Evolutionary conservation across 75 land plant species (phyloP).

Genomic region (Larix kaempferi): DNA sequence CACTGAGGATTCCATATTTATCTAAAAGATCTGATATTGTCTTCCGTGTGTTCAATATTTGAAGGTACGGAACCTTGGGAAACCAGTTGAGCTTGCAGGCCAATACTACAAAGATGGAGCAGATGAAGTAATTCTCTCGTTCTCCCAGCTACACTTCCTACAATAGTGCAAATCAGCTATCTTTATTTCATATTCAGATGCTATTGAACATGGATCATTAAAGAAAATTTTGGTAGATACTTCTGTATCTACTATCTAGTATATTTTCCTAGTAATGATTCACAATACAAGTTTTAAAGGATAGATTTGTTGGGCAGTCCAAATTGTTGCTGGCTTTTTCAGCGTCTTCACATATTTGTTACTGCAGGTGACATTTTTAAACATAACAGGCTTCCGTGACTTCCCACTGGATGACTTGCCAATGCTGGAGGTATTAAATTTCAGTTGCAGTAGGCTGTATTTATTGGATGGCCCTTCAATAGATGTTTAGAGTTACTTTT

Average conservation of each 20-base stretch:
- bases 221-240: background rate
- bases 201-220: background rate
- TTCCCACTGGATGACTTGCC: slow-evolving; percentile 97
- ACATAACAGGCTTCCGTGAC: slow-evolving; percentile 97
- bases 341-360: background rate
- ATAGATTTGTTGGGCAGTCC: background rate
- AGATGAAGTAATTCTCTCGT: slow-evolving; percentile 74
- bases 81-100: slow-evolving; percentile 95
- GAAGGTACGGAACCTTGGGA: slow-evolving; percentile 97
- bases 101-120: slow-evolving; percentile 96
- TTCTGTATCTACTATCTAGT: background rate
- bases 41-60: background rate
- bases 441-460: background rate
- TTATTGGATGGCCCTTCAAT: background rate
- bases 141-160: background rate
- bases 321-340: background rate
- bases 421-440: slow-evolving; percentile 81
- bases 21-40: no score
- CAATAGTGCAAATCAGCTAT: background rate
- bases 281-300: background rate
- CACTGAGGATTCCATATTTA: no score
- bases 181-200: background rate
- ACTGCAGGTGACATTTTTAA: slow-evolving; percentile 89
- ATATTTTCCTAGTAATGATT: background rate
- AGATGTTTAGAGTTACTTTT: background rate